phyloP scores from a whole-genome alignment of 371 early-diverging fungal species.

The Mortierella sp. region DNA sequence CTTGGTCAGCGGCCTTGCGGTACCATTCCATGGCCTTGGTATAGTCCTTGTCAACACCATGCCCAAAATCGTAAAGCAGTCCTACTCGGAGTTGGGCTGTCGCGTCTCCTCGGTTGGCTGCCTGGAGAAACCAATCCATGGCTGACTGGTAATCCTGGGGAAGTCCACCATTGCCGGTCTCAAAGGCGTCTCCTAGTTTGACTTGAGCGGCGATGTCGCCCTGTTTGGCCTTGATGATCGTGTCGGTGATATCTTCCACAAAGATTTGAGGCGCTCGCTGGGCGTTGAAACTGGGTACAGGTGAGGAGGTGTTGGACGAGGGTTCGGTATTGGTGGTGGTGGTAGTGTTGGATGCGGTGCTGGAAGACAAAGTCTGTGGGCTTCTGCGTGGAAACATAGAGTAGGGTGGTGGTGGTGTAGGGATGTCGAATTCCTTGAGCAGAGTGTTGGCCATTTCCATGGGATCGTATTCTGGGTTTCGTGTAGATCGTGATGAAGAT shows the following conservation, averaged over 20 bases:
- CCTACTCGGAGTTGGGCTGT: neutral
- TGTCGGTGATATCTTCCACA: no score
- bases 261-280: no score
- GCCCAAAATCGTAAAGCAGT: neutral
- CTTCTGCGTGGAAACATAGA: no score
- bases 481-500: neutral
- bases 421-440: neutral
- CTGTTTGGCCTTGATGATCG: neutral
- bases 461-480: neutral
- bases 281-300: no score
- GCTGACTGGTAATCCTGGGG: neutral
- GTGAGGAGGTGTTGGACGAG: no score
- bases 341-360: no score
- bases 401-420: no score
- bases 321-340: no score
- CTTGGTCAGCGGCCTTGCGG: neutral
- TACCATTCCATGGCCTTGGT: neutral
- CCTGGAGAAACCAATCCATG: neutral
- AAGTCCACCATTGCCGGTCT: neutral
- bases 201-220: neutral
- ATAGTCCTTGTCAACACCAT: neutral
- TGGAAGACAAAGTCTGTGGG: no score
- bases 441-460: neutral
- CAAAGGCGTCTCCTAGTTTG: neutral
- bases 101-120: neutral